Conservation (phyloP, 2,329 filamentous ascomycete species). For the Penicillium sumatraense region DNA sequence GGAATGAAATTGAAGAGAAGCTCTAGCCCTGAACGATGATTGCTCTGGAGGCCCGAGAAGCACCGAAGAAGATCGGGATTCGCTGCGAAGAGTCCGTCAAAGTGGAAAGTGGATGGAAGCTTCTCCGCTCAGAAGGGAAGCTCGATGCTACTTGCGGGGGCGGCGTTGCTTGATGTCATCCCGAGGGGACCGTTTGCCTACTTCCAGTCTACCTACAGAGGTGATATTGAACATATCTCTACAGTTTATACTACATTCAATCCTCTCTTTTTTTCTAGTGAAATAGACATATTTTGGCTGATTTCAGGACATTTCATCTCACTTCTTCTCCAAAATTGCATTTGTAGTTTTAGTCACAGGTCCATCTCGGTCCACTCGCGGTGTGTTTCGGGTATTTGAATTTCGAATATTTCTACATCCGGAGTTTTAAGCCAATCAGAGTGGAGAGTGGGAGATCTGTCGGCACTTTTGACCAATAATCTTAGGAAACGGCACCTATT, state of each 20-base stretch:
- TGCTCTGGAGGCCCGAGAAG: constrained; percentile 29
- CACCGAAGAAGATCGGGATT: constrained; percentile 20
- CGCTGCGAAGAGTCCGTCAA: background rate
- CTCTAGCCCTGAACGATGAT: constrained; percentile 21
- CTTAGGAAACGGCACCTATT: background rate
- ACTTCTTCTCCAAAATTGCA: background rate
- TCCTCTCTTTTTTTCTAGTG: background rate
- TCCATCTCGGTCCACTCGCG: background rate
- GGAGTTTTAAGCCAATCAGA: background rate
- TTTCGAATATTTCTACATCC: constrained; percentile 4
- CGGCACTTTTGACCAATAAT: background rate
- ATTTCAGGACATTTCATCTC: background rate
- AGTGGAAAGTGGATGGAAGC: background rate
- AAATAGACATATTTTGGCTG: background rate
- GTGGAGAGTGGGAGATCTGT: accelerated
- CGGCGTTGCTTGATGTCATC: no score
- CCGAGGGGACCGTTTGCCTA: background rate
- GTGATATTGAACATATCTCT: no score
- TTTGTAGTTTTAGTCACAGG: background rate
- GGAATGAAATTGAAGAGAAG: background rate
- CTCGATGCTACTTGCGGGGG: constrained; percentile 22
- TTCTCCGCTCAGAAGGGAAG: constrained; percentile 20
- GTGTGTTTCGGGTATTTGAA: background rate
- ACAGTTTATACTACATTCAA: background rate
- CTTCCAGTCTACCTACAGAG: background rate